Evolutionary conservation across 495 filamentous ascomycete genomes (phyloP).

Genomic region (Polyplosphaeria fusca): DNA sequence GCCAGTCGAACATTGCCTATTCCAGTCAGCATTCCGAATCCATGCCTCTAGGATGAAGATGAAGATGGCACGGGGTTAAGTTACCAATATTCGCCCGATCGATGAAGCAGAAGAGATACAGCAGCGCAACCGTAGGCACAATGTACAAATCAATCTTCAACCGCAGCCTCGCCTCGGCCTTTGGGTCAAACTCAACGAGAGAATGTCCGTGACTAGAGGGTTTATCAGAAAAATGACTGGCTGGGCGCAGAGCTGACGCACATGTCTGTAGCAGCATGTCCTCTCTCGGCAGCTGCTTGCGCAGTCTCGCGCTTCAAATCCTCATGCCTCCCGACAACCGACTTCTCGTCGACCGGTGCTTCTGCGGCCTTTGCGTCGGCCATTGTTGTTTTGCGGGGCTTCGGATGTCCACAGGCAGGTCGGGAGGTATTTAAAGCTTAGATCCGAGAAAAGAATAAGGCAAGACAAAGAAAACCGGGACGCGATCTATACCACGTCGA

Average conservation of each 20-base stretch:
- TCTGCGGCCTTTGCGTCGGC: background rate
- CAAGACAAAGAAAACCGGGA: too few species aligned
- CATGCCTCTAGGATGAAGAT: background rate
- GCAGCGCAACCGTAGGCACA: slow-evolving; percentile 48
- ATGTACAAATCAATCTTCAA: slow-evolving; percentile 50
- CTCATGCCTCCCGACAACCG: slow-evolving; percentile 8
- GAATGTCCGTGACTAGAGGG: slow-evolving; percentile 51
- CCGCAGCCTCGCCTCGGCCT: slow-evolving; percentile 52
- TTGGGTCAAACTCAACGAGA: slow-evolving; percentile 56
- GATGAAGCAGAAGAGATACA: slow-evolving; percentile 56
- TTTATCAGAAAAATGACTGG: background rate
- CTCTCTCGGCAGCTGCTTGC: slow-evolving; percentile 54
- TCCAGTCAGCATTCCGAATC: background rate
- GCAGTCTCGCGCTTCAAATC: slow-evolving; percentile 34
- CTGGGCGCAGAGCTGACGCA: slow-evolving; percentile 41
- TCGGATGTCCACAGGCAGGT: too few species aligned
- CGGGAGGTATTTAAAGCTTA: too few species aligned
- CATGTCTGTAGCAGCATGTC: slow-evolving; percentile 60
- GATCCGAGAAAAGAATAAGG: too few species aligned
- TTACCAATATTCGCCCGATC: slow-evolving; percentile 43
- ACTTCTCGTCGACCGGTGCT: slow-evolving; percentile 8
- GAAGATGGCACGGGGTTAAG: background rate
- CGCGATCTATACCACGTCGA: too few species aligned
- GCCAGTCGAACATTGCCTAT: slow-evolving; percentile 52
- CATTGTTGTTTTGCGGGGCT: too few species aligned